These are phyloP conservation scores for Beauveria asiatica DNA, from an alignment of 2,329 filamentous ascomycete species.

Conservation along the genomic window DNA sequence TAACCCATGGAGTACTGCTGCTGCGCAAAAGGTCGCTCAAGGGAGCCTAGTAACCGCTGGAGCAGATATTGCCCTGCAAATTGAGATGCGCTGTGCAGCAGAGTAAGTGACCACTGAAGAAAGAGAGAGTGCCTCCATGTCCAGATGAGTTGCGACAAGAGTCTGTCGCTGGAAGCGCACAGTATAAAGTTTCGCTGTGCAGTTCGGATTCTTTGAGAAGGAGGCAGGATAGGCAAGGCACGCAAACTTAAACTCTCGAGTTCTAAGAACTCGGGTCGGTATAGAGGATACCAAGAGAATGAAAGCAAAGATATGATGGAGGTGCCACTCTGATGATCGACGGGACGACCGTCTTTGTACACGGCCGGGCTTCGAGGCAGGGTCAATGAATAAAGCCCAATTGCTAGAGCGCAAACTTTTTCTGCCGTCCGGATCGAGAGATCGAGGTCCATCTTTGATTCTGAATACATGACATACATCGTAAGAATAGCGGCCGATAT, in stretches of 20 bases:
- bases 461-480: neutral
- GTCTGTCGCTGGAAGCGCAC: neutral
- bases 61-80: slow-evolving; percentile 4
- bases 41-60: neutral
- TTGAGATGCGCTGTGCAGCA: slow-evolving; percentile 1
- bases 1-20: slow-evolving; percentile 50
- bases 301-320: slow-evolving; percentile 49
- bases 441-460: too few relatives aligned
- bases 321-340: slow-evolving; percentile 50
- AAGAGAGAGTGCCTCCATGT: neutral
- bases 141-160: neutral
- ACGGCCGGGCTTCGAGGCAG: slow-evolving; percentile 56
- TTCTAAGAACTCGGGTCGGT: slow-evolving; percentile 38
- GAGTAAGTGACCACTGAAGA: neutral
- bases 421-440: neutral
- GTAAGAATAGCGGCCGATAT: neutral
- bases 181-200: neutral
- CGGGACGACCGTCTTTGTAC: slow-evolving; percentile 41
- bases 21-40: slow-evolving; percentile 17
- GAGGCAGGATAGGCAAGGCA: neutral
- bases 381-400: slow-evolving; percentile 36
- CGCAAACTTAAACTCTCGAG: slow-evolving; percentile 18
- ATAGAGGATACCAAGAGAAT: slow-evolving; percentile 50
- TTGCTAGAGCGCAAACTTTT: slow-evolving; percentile 21
- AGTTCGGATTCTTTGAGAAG: neutral